Conservation (phyloP, 371 early-diverging fungal genomes). For the Rhizomucor miehei region DNA sequence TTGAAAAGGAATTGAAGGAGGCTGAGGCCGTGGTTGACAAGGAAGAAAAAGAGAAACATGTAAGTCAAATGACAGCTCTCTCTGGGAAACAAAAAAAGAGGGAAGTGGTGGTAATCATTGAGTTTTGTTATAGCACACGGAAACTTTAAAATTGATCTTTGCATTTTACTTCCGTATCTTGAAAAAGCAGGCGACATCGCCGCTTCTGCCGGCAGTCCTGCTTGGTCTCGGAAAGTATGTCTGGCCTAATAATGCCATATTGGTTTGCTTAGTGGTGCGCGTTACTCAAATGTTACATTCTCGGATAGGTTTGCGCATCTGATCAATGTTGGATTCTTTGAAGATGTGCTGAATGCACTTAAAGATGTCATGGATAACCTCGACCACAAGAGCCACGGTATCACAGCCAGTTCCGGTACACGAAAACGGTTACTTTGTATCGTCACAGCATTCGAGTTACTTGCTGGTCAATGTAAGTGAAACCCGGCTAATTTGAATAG, state of each 20-base stretch:
- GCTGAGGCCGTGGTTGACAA: slow-evolving; percentile 78
- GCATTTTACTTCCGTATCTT: slow-evolving; percentile 91
- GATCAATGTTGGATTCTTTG: slow-evolving; percentile 92
- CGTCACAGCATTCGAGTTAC: slow-evolving; percentile 80
- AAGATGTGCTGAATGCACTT: slow-evolving; percentile 80
- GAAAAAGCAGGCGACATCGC: slow-evolving; percentile 76
- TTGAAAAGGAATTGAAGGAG: slow-evolving; percentile 79
- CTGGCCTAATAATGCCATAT: background rate
- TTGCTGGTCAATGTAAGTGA: slow-evolving; percentile 71
- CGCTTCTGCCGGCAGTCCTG: slow-evolving; percentile 80
- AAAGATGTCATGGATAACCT: slow-evolving; percentile 69
- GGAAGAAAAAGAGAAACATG: slow-evolving; percentile 69
- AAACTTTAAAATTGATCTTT: slow-evolving; percentile 90
- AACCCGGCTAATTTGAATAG: background rate
- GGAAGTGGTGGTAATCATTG: background rate
- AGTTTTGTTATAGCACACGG: slow-evolving; percentile 64
- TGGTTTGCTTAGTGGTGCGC: background rate
- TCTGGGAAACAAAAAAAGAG: no score
- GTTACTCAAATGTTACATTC: background rate
- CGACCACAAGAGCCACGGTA: slow-evolving; percentile 32
- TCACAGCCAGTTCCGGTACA: slow-evolving; percentile 40
- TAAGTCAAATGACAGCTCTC: slow-evolving; percentile 38
- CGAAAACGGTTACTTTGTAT: slow-evolving; percentile 81
- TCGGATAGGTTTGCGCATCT: slow-evolving; percentile 89
- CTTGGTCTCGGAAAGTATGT: slow-evolving; percentile 83